Percentiles rank a stretch among this genome's conserved stretches.
Conservation (phyloP, 176 grass and related monocot species). For the Secale cereale region DNA sequence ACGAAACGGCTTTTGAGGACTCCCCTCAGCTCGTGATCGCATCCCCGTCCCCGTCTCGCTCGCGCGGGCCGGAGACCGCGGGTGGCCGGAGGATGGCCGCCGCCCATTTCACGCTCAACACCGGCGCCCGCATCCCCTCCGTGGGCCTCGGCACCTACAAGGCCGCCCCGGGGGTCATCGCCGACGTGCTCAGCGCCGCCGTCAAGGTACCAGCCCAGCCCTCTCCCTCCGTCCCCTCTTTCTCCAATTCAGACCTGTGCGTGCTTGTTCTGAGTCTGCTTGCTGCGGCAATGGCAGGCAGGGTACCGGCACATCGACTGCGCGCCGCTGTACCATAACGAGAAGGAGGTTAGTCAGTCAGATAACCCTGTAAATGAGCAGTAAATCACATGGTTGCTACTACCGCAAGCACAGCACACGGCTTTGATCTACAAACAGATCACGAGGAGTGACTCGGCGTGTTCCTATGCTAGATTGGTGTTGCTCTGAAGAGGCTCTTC, state of each 20-base stretch:
- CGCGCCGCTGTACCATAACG: slow-evolving; percentile 57
- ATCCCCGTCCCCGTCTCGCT: no score
- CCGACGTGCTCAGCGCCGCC: slow-evolving; percentile 44
- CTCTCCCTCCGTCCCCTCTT: background rate
- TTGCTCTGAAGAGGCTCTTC: slow-evolving; percentile 58
- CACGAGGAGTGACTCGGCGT: background rate
- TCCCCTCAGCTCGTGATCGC: background rate
- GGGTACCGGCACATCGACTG: slow-evolving; percentile 89
- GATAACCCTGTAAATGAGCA: background rate
- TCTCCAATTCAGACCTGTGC: background rate
- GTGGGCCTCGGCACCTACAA: slow-evolving; percentile 80
- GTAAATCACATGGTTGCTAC: background rate
- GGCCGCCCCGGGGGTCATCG: slow-evolving; percentile 45
- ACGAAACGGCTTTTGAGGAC: background rate
- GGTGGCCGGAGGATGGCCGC: slow-evolving; percentile 27
- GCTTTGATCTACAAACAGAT: background rate
- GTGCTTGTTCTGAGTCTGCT: background rate
- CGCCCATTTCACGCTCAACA: slow-evolving; percentile 65
- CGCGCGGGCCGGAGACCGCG: no score
- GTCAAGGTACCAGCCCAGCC: slow-evolving; percentile 40
- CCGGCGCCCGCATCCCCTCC: slow-evolving; percentile 68
- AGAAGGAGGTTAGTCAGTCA: slow-evolving; percentile 50
- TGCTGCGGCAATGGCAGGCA: slow-evolving; percentile 29
- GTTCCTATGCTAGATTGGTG: slow-evolving; percentile 38
- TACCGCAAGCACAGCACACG: background rate